A percentile compares a stretch with the other conserved stretches of the same genome.
phyloP scores from a whole-genome alignment of 805 yeast species.

The Candida ulmi region DNA sequence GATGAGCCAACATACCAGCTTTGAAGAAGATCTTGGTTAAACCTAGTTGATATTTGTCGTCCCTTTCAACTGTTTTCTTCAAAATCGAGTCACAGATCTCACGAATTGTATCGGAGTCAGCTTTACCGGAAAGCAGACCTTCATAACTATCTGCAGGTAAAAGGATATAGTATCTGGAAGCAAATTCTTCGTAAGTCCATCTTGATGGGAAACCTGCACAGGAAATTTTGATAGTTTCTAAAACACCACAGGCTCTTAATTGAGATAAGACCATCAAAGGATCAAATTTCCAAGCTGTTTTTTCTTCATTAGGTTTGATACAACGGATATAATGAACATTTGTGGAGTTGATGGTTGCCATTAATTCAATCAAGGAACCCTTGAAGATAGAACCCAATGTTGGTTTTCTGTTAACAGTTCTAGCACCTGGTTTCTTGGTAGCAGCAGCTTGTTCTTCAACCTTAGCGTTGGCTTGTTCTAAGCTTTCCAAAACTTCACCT shows the following conservation, averaged over 20 bases:
- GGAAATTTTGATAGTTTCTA: constrained; percentile 92
- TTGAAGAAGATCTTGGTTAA: constrained; percentile 90
- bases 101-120: constrained; percentile 51
- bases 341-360: constrained; percentile 89
- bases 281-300: constrained; percentile 94
- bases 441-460: constrained; percentile 27
- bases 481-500: constrained; percentile 54
- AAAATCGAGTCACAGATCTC: constrained; percentile 67
- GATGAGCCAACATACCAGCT: constrained; percentile 91
- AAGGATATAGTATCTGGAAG: constrained; percentile 78
- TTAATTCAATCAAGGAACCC: constrained; percentile 83
- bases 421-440: constrained; percentile 32
- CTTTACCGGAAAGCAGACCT: constrained; percentile 44
- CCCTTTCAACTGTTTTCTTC: constrained; percentile 56
- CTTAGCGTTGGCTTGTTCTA: constrained; percentile 44
- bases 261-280: constrained; percentile 93
- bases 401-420: constrained; percentile 65
- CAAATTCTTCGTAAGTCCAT: constrained; percentile 93
- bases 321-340: constrained; percentile 96
- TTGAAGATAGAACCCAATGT: constrained; percentile 94
- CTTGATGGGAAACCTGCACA: constrained; percentile 98
- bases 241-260: constrained; percentile 96
- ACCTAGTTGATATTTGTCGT: constrained; percentile 79
- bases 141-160: constrained; percentile 69
- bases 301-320: constrained; percentile 92